Percentiles rank a stretch among this genome's conserved stretches.
Conservation (phyloP, 169 alveolate species). For the Besnoitia besnoiti region DNA sequence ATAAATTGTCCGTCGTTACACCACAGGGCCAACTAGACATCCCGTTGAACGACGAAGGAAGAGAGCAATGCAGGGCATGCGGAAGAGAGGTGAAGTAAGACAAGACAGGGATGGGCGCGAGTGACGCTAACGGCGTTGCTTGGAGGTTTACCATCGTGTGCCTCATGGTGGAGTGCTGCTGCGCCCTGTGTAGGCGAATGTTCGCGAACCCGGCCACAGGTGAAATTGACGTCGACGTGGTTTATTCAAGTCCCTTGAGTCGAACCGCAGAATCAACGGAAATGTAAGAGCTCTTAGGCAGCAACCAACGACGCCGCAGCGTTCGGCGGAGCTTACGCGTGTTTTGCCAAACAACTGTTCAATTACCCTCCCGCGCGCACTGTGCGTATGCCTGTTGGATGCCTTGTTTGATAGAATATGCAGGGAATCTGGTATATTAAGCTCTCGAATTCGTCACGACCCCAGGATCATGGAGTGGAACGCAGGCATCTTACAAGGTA, state of each 20-base stretch:
- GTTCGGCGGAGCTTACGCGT: no score
- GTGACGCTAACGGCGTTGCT: not conserved
- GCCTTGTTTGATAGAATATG: slow-evolving; percentile 8
- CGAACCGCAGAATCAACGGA: slow-evolving; percentile 56
- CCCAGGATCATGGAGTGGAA: slow-evolving; percentile 49
- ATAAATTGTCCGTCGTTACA: not conserved
- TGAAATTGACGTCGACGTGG: not conserved
- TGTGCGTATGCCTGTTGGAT: not conserved
- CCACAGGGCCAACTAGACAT: slow-evolving; percentile 60
- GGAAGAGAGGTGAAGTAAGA: slow-evolving; percentile 29
- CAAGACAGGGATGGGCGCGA: not conserved
- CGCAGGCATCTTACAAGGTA: slow-evolving; percentile 56
- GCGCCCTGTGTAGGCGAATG: not conserved
- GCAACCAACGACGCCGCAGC: no score
- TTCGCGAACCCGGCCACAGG: not conserved
- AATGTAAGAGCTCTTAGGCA: slow-evolving; percentile 1
- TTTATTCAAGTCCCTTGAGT: slow-evolving; percentile 37
- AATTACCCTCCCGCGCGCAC: not conserved
- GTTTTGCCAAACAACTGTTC: not conserved
- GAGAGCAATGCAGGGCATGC: slow-evolving; percentile 47
- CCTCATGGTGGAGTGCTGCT: not conserved
- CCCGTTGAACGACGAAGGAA: slow-evolving; percentile 52
- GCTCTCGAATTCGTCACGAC: not conserved
- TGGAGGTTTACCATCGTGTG: not conserved
- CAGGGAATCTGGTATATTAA: slow-evolving; percentile 2